A percentile compares a stretch with the other conserved stretches of the same genome.
These are phyloP conservation scores for Aspergillus sp. DNA, from an alignment of 2,329 filamentous ascomycete species.

Conservation along the genomic window DNA sequence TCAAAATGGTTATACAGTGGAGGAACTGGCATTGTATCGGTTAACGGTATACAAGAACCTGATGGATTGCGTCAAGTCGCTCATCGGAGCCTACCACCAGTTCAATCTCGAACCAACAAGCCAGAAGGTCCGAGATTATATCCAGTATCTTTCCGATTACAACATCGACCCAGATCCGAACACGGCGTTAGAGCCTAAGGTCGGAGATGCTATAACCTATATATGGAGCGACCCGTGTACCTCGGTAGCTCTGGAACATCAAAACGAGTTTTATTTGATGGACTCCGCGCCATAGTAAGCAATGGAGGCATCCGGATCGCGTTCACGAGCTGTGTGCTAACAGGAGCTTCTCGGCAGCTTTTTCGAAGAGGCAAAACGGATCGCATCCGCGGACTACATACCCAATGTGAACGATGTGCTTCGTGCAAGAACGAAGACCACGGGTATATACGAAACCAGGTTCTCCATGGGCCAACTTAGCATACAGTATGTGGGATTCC, in stretches of 20 bases:
- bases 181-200: slow-evolving; percentile 74
- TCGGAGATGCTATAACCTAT: slow-evolving; percentile 79
- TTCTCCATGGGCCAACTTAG: slow-evolving; percentile 98
- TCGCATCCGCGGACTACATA: slow-evolving; percentile 80
- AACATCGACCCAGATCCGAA: slow-evolving; percentile 88
- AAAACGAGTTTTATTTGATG: slow-evolving; percentile 99
- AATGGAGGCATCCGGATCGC: slow-evolving; percentile 3
- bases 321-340: slow-evolving; percentile 22
- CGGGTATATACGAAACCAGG: slow-evolving; percentile 96
- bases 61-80: slow-evolving; percentile 90
- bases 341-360: slow-evolving; percentile 61
- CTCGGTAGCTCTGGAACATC: slow-evolving; percentile 80
- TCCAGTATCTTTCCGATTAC: slow-evolving; percentile 81
- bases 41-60: slow-evolving; percentile 98
- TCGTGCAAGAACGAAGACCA: slow-evolving; percentile 94
- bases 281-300: slow-evolving; percentile 96
- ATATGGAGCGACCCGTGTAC: slow-evolving; percentile 89
- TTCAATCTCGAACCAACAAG: slow-evolving; percentile 80
- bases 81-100: slow-evolving; percentile 87
- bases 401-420: slow-evolving; percentile 94
- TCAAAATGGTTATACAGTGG: slow-evolving; percentile 92
- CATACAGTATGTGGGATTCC: slow-evolving; percentile 76
- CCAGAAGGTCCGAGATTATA: slow-evolving; percentile 69
- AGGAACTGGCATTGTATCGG: slow-evolving; percentile 91
- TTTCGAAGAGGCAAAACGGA: slow-evolving; percentile 87